Evolutionary conservation across 2,329 filamentous ascomycete genomes (phyloP), one percentile per base, ranked within the genome.

Genomic region (Botrytis galanthina): DNA sequence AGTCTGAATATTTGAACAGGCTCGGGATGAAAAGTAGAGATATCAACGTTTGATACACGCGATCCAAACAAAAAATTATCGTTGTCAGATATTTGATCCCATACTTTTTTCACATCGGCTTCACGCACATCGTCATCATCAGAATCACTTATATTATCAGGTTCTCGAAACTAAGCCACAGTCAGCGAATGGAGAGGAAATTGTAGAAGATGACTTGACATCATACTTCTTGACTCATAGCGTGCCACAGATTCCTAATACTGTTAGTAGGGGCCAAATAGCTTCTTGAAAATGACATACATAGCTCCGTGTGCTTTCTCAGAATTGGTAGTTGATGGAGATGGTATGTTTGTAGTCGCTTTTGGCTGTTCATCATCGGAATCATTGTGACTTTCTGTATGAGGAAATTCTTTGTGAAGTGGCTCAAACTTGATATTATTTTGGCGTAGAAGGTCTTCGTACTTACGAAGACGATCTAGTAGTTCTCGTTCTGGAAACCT

Each of bases 1-100:
- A 95, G 85, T 69, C 87, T 86, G 78, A 93, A 90, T 39, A 92
- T 87, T 48, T 93, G 89, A 20, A 88, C 86, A 0, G 90, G 93
- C 42, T 77, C 73, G 4, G 79, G 92, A 82, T 92, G 83, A 78
- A 32, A 83, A 81, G 82, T 80, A 6, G 84, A 83, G 1, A 90
- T 78, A 74, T 87, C 82, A n/a, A 86, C 77, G 3, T 75, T 74
- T 35, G 80, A 77, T 29, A 81, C 80, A 6, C 78, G 82, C 0
- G 84, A 82, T 44, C 87, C 87, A 76, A 91, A 87, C 0, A 91
- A 79, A 42, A 90, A 83, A 54, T 86, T 81, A 70, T 88, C 84
- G 54, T 81, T 80, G 70, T 81, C 79, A 70, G 79, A 82, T 6
- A 83, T 74, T 57, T 84, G 80, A 71, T 86, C 83, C 85, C 85